These are phyloP conservation scores for Emericellopsis cladophorae DNA, from an alignment of 2,329 filamentous ascomycete genomes.

Conservation along the genomic window DNA sequence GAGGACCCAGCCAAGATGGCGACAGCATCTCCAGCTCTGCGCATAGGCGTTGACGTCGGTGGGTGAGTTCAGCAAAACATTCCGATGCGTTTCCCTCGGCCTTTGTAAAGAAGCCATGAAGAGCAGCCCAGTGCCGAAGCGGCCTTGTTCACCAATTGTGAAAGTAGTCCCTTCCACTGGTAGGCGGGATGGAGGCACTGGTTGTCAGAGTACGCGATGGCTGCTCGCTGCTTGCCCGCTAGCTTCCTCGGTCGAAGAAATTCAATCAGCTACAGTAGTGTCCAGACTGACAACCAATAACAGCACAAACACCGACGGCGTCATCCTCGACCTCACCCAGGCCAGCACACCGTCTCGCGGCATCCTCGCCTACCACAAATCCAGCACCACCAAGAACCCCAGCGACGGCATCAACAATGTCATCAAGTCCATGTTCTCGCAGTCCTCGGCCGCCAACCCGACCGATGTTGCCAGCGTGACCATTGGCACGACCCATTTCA, in stretches of 20 bases:
- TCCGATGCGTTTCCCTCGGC: too few relatives aligned
- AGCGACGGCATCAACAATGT: conserved; percentile 31
- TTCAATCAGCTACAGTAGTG: too few relatives aligned
- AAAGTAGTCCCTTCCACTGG: too few relatives aligned
- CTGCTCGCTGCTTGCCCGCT: too few relatives aligned
- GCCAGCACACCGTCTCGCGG: conserved; percentile 20
- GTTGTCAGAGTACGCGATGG: too few relatives aligned
- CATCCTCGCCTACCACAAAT: conserved; percentile 35
- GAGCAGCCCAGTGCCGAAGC: too few relatives aligned
- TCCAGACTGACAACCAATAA: neutral
- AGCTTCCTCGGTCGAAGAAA: neutral
- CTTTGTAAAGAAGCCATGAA: too few relatives aligned
- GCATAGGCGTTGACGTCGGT: conserved; percentile 26
- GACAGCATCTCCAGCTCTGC: conserved; percentile 7
- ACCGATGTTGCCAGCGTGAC: conserved; percentile 31
- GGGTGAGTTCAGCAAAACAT: conserved; percentile 10
- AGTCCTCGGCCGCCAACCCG: conserved; percentile 15
- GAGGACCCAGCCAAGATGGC: too few relatives aligned
- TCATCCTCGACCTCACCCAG: conserved; percentile 30
- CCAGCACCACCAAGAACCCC: conserved; percentile 33
- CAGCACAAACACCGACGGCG: conserved; percentile 41
- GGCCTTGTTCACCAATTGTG: too few relatives aligned
- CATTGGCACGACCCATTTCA: conserved; percentile 44
- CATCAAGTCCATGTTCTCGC: conserved; percentile 27
- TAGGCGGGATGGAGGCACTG: too few relatives aligned